Conservation (phyloP, 1,139 yeast genomes). For the Arxiozyma heterogenica region DNA sequence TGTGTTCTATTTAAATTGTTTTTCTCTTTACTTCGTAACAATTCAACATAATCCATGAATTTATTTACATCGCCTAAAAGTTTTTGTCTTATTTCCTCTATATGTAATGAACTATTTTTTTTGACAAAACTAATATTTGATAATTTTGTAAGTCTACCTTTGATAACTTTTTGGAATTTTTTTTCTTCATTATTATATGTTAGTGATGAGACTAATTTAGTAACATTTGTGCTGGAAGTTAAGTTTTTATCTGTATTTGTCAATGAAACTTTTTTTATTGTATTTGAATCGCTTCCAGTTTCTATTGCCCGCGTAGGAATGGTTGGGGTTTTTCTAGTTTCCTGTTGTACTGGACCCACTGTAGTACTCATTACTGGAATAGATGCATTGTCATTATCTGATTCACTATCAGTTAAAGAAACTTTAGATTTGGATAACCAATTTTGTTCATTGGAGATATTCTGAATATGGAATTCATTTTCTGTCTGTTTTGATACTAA, state of each 20-base stretch:
- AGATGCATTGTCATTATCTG: not conserved
- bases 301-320: not conserved
- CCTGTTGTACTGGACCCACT: not conserved
- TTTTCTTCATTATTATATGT: not conserved
- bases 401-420: conserved; percentile 3
- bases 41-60: not conserved
- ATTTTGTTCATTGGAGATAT: not conserved
- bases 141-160: not conserved
- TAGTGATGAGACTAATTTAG: not conserved
- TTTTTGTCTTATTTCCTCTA: not conserved
- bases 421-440: conserved; percentile 5
- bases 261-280: not conserved
- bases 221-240: not conserved
- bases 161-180: not conserved
- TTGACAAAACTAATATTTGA: not conserved
- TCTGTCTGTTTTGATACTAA: not conserved
- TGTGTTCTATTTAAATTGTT: not conserved
- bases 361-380: not conserved
- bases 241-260: not conserved
- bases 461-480: not conserved
- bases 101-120: not conserved
- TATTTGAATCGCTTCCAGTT: not conserved
- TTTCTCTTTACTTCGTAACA: not conserved
- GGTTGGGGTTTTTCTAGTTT: not conserved
- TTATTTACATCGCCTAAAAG: not conserved